phyloP scores from a whole-genome alignment of 139 green algal genomes.

The Coelastrella sp. region DNA sequence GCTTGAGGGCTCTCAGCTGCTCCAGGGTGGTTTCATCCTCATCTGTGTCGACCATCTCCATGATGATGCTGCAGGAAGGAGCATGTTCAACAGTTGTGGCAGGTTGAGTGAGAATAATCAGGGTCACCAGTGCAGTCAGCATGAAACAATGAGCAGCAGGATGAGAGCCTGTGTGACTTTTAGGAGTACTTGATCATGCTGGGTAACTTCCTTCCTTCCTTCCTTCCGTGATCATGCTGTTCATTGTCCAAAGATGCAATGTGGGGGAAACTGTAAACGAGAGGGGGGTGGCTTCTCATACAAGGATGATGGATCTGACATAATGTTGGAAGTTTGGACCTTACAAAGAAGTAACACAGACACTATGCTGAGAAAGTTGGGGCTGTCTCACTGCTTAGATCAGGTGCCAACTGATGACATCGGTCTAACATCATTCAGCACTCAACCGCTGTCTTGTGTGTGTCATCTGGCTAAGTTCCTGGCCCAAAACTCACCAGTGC shows the following conservation, averaged over 20 bases:
- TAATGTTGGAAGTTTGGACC: too few species aligned
- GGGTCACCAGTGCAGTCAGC: neutral
- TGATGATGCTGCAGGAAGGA: slow-evolving; percentile 1
- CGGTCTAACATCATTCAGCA: neutral
- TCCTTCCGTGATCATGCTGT: too few species aligned
- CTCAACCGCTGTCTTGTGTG: neutral
- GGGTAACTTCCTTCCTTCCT: too few species aligned
- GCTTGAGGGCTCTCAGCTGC: neutral
- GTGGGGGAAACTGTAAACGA: too few species aligned
- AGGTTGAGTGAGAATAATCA: neutral
- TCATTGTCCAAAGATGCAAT: too few species aligned
- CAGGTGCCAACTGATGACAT: neutral
- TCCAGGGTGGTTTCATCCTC: slow-evolving; percentile 34
- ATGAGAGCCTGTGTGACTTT: neutral
- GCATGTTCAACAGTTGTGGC: neutral
- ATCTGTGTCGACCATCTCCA: slow-evolving; percentile 18
- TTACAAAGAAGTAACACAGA: too few species aligned
- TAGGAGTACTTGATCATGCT: too few species aligned
- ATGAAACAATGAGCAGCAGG: neutral
- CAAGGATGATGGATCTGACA: too few species aligned
- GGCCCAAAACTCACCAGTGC: neutral
- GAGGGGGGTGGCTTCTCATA: too few species aligned
- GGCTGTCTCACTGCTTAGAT: too few species aligned
- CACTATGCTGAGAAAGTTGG: too few species aligned
- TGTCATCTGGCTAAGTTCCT: neutral